Percentiles rank a stretch among this genome's conserved stretches.
Conservation (phyloP, 2,329 filamentous ascomycete genomes). For the Neocucurbitaria cava region DNA sequence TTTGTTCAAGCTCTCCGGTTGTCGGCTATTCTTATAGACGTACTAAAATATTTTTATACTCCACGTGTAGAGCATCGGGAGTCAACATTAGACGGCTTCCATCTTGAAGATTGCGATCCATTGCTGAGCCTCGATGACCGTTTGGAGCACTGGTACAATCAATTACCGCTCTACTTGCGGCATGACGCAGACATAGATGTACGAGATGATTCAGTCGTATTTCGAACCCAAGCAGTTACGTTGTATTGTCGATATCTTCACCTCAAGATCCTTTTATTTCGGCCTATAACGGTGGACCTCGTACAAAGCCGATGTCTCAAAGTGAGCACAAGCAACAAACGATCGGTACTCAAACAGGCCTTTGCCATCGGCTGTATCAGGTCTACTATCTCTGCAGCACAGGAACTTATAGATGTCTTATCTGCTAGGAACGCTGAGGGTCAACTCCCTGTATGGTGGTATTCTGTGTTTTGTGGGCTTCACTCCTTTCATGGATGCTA, state of each 20-base stretch:
- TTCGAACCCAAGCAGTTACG: not conserved
- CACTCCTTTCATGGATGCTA: not conserved
- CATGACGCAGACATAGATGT: not conserved
- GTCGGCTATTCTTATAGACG: conserved; percentile 5
- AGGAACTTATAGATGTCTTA: conserved; percentile 4
- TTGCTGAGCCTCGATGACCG: not conserved
- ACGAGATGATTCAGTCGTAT: not conserved
- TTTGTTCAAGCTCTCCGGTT: conserved; percentile 4
- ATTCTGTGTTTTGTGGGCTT: conserved; percentile 5
- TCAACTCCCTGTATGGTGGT: conserved; percentile 6
- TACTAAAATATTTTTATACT: conserved; percentile 3
- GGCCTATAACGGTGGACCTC: conserved; percentile 1
- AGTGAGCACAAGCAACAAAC: not conserved
- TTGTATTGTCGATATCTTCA: not conserved
- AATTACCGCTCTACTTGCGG: not conserved
- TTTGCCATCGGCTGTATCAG: conserved; percentile 1
- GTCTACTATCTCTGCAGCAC: conserved; percentile 4
- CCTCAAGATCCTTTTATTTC: conserved; percentile 4
- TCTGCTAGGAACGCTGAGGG: not conserved
- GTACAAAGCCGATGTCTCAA: not conserved
- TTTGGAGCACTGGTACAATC: not conserved
- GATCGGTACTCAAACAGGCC: not conserved
- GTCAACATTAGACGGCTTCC: not conserved
- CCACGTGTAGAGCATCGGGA: not conserved
- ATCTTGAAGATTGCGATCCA: conserved; percentile 1